Percentiles rank a stretch among this genome's conserved stretches.
These are phyloP conservation scores for Arthrobotrys conoides DNA, from an alignment of 2,329 filamentous ascomycete species.

Conservation along the genomic window DNA sequence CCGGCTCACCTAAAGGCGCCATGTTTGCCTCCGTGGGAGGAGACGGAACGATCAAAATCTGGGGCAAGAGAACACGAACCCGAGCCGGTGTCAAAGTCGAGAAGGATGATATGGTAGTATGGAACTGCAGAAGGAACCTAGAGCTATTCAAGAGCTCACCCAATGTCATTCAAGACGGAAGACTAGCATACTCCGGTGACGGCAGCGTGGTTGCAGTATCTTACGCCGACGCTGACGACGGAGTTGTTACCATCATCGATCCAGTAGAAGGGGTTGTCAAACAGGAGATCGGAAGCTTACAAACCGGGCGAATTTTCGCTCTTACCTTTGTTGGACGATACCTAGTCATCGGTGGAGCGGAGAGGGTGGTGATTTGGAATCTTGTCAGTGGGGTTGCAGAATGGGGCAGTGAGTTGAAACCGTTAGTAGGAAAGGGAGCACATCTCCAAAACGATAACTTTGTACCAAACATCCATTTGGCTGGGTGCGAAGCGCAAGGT, in stretches of 20 bases:
- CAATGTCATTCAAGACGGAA: constrained; percentile 34
- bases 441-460: constrained; percentile 36
- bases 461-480: constrained; percentile 51
- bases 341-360: constrained; percentile 79
- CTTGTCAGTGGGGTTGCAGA: constrained; percentile 82
- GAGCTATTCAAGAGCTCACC: constrained; percentile 49
- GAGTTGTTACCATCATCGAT: constrained; percentile 76
- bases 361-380: constrained; percentile 84
- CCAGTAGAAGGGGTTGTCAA: constrained; percentile 77
- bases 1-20: constrained; percentile 76
- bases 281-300: constrained; percentile 77
- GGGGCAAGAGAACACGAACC: constrained; percentile 80
- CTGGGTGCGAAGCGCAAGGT: constrained; percentile 27
- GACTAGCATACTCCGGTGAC: constrained; percentile 49
- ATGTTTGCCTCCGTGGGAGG: constrained; percentile 88
- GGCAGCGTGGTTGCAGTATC: constrained; percentile 71
- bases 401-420: constrained; percentile 68
- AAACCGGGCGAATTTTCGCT: constrained; percentile 76
- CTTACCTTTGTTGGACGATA: constrained; percentile 80
- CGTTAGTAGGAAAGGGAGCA: constrained; percentile 23
- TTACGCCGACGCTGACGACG: constrained; percentile 70
- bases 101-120: constrained; percentile 50
- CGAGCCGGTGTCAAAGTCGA: constrained; percentile 72
- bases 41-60: constrained; percentile 83
- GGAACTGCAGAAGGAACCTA: constrained; percentile 51